A percentile compares a stretch with the other conserved stretches of the same genome.
Conservation (phyloP, 192 early-diverging fungal species). For the Allomyces javanicus region DNA sequence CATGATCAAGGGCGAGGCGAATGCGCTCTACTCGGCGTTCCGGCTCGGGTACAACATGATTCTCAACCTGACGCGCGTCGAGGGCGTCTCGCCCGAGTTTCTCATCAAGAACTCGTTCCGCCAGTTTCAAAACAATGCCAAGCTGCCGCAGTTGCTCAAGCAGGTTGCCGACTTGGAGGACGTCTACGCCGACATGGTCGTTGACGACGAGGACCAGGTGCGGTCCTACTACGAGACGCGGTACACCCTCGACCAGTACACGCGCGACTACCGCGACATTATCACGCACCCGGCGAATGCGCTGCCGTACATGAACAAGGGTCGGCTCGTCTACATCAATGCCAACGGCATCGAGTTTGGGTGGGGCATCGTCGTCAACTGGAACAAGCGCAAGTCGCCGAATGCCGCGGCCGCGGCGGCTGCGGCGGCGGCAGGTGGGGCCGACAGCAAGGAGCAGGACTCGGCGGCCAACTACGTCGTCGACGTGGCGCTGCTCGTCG, state of each 20-base stretch:
- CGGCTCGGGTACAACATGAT: constrained; percentile 95
- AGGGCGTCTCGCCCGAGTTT: constrained; percentile 76
- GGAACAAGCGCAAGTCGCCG: constrained; percentile 27
- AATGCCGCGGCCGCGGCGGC: neutral
- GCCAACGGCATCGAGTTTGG: constrained; percentile 58
- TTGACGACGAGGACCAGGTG: constrained; percentile 52
- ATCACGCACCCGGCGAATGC: constrained; percentile 61
- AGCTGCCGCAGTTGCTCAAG: constrained; percentile 53
- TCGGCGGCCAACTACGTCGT: constrained; percentile 46
- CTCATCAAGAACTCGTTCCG: constrained; percentile 83
- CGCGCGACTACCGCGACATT: constrained; percentile 47
- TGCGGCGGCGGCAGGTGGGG: neutral
- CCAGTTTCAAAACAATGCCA: constrained; percentile 74
- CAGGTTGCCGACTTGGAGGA: constrained; percentile 22
- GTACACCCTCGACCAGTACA: constrained; percentile 40
- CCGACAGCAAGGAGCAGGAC: constrained; percentile 1
- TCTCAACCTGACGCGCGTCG: constrained; percentile 80
- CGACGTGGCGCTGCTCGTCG: constrained; percentile 30
- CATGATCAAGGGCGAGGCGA: constrained; percentile 75
- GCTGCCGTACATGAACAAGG: constrained; percentile 69
- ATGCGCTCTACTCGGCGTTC: constrained; percentile 84
- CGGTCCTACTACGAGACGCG: constrained; percentile 56
- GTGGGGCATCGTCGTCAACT: constrained; percentile 74
- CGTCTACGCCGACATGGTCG: constrained; percentile 23
- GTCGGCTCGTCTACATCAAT: constrained; percentile 50